These are phyloP conservation scores for Fraxinus floribunda DNA, from an alignment of 305 asterid genomes.

Conservation along the genomic window DNA sequence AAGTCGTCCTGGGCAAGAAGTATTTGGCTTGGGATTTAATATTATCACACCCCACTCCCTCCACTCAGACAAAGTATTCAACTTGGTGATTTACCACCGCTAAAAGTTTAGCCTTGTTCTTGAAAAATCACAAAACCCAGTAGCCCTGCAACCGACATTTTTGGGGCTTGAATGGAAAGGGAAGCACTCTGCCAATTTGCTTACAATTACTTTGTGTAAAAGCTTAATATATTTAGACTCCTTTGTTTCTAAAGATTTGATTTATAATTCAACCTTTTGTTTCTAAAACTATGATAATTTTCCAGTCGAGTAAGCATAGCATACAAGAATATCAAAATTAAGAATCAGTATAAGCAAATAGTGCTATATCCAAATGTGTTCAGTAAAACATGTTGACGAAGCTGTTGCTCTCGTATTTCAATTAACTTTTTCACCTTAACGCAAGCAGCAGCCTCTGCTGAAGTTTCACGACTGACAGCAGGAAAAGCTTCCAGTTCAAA, in stretches of 20 bases:
- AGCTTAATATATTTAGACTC: not conserved
- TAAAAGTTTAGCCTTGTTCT: not conserved
- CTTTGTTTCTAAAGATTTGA: not conserved
- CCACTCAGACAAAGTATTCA: not conserved
- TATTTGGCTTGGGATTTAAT: not conserved
- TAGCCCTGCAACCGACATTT: not conserved
- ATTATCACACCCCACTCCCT: not conserved
- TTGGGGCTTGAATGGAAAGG: not conserved
- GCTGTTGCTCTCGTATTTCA: not conserved
- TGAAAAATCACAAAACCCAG: not conserved
- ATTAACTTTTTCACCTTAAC: slow-evolving; percentile 54
- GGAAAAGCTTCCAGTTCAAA: slow-evolving; percentile 70
- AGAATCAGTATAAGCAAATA: slow-evolving; percentile 9
- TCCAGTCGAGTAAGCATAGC: slow-evolving; percentile 1
- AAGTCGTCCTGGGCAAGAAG: not conserved
- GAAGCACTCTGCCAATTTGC: not conserved
- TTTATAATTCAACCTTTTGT: not conserved
- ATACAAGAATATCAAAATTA: slow-evolving; percentile 8
- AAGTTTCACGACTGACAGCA: slow-evolving; percentile 59
- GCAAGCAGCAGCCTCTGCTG: slow-evolving; percentile 72
- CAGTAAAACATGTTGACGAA: not conserved
- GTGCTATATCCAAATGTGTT: not conserved
- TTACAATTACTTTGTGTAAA: not conserved
- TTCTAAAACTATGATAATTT: slow-evolving; percentile 6
- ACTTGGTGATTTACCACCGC: not conserved